phyloP scores from a whole-genome alignment of 2,329 filamentous ascomycete genomes.

The Fusarium subglutinans region DNA sequence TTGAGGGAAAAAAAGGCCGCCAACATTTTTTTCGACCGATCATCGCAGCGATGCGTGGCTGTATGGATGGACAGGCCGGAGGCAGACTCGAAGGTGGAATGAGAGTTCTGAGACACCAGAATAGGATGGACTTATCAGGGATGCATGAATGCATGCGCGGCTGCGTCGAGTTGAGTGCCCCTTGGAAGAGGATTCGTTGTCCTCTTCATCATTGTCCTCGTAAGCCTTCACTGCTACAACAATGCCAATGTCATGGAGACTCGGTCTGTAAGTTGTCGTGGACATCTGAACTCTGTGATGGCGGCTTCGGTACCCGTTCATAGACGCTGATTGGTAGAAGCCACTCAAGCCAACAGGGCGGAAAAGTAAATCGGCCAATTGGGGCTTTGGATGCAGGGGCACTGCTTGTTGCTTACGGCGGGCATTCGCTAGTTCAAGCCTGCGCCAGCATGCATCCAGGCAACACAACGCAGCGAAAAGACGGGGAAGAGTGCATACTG shows the following conservation, averaged over 20 bases:
- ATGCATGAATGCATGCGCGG: conserved; percentile 17
- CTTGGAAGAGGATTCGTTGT: conserved; percentile 20
- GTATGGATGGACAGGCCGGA: conserved; percentile 20
- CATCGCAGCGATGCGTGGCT: conserved; percentile 6
- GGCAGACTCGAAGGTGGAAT: conserved; percentile 36
- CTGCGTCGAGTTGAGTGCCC: not conserved
- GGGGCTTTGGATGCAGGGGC: conserved; percentile 18
- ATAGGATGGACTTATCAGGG: not conserved
- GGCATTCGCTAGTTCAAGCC: conserved; percentile 17
- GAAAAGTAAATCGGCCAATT: conserved; percentile 26
- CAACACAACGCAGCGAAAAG: not conserved
- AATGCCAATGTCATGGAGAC: conserved; percentile 18
- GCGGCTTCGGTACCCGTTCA: conserved; percentile 32
- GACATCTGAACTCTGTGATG: conserved; percentile 28
- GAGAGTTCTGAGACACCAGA: conserved; percentile 1
- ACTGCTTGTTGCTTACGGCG: conserved; percentile 31
- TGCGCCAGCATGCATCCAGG: conserved; percentile 9
- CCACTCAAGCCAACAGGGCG: conserved; percentile 13
- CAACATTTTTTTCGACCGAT: conserved; percentile 23
- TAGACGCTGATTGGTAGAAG: conserved; percentile 15
- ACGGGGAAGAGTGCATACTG: not conserved
- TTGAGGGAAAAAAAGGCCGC: conserved; percentile 7
- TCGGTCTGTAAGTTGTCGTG: conserved; percentile 24
- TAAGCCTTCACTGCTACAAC: conserved; percentile 22
- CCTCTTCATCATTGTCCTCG: conserved; percentile 30